These are phyloP conservation scores for Mucor racemosus DNA, from an alignment of 371 early-diverging fungal genomes.

Conservation along the genomic window DNA sequence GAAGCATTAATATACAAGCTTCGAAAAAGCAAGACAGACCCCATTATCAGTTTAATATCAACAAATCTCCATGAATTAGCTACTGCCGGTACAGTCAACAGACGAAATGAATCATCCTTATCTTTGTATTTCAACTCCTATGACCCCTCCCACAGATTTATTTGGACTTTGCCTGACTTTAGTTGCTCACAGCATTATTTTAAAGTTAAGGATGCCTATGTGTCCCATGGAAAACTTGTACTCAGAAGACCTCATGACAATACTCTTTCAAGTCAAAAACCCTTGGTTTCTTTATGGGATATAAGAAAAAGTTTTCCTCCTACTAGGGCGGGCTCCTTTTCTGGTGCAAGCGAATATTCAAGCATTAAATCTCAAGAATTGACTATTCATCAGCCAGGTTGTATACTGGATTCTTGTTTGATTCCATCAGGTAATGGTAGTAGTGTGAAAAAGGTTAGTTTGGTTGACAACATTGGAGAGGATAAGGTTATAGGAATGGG, in stretches of 20 bases:
- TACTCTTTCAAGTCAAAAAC: slow-evolving; percentile 2
- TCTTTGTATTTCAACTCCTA: slow-evolving; percentile 31
- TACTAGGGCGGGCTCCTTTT: slow-evolving; percentile 33
- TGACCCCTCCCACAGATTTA: slow-evolving; percentile 30
- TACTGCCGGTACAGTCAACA: slow-evolving; percentile 20
- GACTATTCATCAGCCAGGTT: slow-evolving; percentile 24
- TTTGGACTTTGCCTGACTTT: slow-evolving; percentile 47
- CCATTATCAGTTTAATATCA: slow-evolving; percentile 42
- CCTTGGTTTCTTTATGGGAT: slow-evolving; percentile 36
- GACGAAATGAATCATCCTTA: slow-evolving; percentile 41
- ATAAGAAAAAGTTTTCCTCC: slow-evolving; percentile 38
- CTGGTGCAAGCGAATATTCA: slow-evolving; percentile 37
- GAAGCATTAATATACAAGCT: slow-evolving; percentile 41
- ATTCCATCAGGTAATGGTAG: slow-evolving; percentile 12
- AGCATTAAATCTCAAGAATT: slow-evolving; percentile 19
- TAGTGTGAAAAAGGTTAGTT: background rate
- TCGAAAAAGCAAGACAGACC: slow-evolving; percentile 16
- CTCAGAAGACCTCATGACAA: slow-evolving; percentile 25
- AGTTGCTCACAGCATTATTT: slow-evolving; percentile 35
- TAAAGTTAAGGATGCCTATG: slow-evolving; percentile 51
- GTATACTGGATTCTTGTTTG: slow-evolving; percentile 31
- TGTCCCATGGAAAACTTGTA: slow-evolving; percentile 53
- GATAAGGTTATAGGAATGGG: slow-evolving; percentile 2
- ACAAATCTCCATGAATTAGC: slow-evolving; percentile 53
- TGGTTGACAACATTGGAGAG: background rate